Evolutionary conservation across 768 basidiomycete genomes (phyloP), one percentile per base, ranked within the genome.

Genomic region (Stropharia rugosoannulata): DNA sequence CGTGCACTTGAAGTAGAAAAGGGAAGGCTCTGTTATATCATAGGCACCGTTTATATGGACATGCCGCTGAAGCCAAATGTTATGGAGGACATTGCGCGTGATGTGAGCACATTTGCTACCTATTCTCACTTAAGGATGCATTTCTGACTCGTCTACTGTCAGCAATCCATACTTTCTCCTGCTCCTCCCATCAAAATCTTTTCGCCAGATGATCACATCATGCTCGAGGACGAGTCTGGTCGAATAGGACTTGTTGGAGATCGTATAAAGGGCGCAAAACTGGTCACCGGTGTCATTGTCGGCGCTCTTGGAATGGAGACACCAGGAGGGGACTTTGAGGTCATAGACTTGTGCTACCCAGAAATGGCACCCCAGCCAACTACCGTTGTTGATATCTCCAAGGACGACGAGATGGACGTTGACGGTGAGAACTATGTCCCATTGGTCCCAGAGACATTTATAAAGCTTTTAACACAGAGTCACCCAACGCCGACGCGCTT

Each of bases 61-160:
- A 99, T 99, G 97, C 93, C 95, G 8, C 78, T 98, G 49, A 99
- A 99, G 66, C 96, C 96, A 0, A 98, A 98, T 65, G 91, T 99
- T n/a, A 80, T 99, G 59, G 90, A 94, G 63, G 97, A 99, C 60
- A 83, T 98, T 60, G 93, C 88, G 19, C 81, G 91, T 68, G 95
- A 99, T 64, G 97, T 98, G 65, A 62, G 92, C 78, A 18, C 45
- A 43, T 39, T 55, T 32, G 44, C 48, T 58, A 6, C 16, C 38
- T 19, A 50, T 41, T 45, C 49, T 32, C 38, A 18, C 58, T 59
- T 40, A 13, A 22, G 19, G 25, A 3, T 37, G 22, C n/a, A 35
- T 22, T 39, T 32, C 12, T 57, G 54, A 51, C 46, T 16, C 42
- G 19, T 2, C 10, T 32, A 2, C 43, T 48, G 10, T 47, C 56